These are phyloP conservation scores for Brettanomyces naardenensis DNA, from an alignment of 805 yeast genomes.

Conservation along the genomic window DNA sequence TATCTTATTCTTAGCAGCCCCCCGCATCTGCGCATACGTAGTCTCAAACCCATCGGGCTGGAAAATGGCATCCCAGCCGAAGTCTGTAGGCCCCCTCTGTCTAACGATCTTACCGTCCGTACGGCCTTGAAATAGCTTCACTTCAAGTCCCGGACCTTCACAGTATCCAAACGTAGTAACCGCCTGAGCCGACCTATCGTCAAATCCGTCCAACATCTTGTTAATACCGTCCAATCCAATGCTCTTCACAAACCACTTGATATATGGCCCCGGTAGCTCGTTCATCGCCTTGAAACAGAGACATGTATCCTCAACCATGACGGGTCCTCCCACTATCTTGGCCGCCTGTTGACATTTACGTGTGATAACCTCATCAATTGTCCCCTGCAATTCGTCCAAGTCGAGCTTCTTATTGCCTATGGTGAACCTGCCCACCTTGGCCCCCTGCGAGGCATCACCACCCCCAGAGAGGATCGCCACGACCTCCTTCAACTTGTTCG, in stretches of 20 bases:
- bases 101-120: conserved; percentile 78
- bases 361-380: conserved; percentile 70
- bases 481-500: conserved; percentile 82
- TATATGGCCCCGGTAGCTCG: conserved; percentile 80
- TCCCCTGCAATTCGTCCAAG: conserved; percentile 85
- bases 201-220: conserved; percentile 72
- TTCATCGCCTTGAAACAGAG: conserved; percentile 75
- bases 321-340: conserved; percentile 58
- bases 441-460: conserved; percentile 16
- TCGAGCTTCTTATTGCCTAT: conserved; percentile 66
- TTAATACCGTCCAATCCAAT: conserved; percentile 74
- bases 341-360: conserved; percentile 79
- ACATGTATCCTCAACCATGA: conserved; percentile 92
- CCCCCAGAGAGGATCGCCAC: conserved; percentile 55
- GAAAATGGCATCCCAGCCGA: conserved; percentile 95
- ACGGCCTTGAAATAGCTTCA: conserved; percentile 75
- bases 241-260: conserved; percentile 80
- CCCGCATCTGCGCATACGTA: conserved; percentile 88
- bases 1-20: conserved; percentile 64
- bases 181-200: conserved; percentile 79
- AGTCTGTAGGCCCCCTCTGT: conserved; percentile 66
- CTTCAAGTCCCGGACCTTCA: conserved; percentile 68
- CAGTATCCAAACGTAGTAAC: conserved; percentile 90
- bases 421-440: conserved; percentile 38
- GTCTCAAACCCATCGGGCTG: conserved; percentile 68